Evolutionary conservation across 148 eudicot genomes (phyloP), one percentile per base, ranked within the genome.

Genomic region (Rhododendron molle): DNA sequence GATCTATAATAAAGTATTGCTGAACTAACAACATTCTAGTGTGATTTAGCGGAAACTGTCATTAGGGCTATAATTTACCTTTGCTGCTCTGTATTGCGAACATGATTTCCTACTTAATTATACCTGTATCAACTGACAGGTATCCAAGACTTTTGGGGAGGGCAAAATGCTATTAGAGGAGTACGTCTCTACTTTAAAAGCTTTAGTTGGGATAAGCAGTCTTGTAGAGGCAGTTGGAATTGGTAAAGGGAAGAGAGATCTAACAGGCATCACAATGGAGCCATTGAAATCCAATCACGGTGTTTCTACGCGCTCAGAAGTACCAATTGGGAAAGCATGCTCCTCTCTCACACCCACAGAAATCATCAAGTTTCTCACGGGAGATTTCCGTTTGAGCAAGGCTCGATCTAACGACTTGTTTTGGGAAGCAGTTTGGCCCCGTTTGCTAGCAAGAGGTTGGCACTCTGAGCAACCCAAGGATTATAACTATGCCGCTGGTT

Each of bases 351-450:
- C 96, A 34, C 86, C 89, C 54, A 78, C 85, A 71, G 98, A 96
- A 88, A 94, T 96, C 83, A 86, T 92, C 46, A 91, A 91, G 86
- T 94, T 88, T 81, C 88, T 96, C 34, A 96, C 92, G 0, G 98
- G 97, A 72, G 97, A 92, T 85, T 91, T 89, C 84, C 88, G 98
- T 46, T 87, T 96, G 50, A 96, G 98, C 91, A 96, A 96, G 91
- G 93, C 97, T 69, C 88, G 91, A 40, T 93, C 98, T 21, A 91
- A 88, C 85, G 98, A 96, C 85, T 86, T 96, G 76, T 96, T 96
- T 85, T 95, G 98, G 99, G 99, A 96, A 90, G 99, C 99, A 18
- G 94, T 95, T 81, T 96, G 98, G 99, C 99, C 99, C 16, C 99
- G 99, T 74, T 88, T 96, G 85, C 89, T 96, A 77, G 98, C 93